Base-by-base conservation (phyloP, 371 early-diverging fungal genomes). In the Chytridiales sp. region DNA sequence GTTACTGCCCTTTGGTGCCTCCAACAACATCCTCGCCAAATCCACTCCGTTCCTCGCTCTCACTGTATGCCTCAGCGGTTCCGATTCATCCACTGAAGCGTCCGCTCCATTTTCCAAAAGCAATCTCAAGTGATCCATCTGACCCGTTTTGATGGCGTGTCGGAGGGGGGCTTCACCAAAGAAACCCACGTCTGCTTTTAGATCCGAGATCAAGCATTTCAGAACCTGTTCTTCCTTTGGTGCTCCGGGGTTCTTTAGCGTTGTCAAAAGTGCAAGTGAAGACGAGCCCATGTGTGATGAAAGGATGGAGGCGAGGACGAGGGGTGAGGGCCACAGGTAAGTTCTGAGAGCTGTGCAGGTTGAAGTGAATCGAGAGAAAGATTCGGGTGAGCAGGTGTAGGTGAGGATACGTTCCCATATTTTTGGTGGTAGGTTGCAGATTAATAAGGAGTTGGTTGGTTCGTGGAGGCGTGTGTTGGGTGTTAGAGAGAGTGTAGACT, bases 251-350 rank as follows among this genome's bases (percentile, higher is more conserved):
- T 34, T 35, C 36, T 51, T 51, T 34, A 51, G 5, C 36, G 38
- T 9, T 4, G 17, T 38, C 36, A 51, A 24, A 11, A 51, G 36
- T 3, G 51, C 51, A 9, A 51, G 51, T n/a, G 4, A 4, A 4
- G 51, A 11, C 11, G 4, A 3, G 9, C 13, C 4, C 13, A 6
- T 22, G 36, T 34, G 38, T 15, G 11, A 5, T 4, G 5, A 3
- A 22, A 51, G 36, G 36, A 24, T 4, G 36, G 51, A 5, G 8
- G 31, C 19, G 4, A 35, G 5, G 5, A n/a, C 8, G 17, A 38
- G 24, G 32, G 51, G 51, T 17, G 51, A 38, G 6, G 51, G 51
- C 51, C 51, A 51, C 4, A 51, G 51, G n/a, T 22, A 13, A 17
- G 51, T 5, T 9, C 51, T 11, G 35, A 51, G 51, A 11, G 51